Evolutionary conservation across 2,329 filamentous ascomycete species (phyloP), one percentile per base, ranked within the genome.

Genomic region (Anthostomella pinea): DNA sequence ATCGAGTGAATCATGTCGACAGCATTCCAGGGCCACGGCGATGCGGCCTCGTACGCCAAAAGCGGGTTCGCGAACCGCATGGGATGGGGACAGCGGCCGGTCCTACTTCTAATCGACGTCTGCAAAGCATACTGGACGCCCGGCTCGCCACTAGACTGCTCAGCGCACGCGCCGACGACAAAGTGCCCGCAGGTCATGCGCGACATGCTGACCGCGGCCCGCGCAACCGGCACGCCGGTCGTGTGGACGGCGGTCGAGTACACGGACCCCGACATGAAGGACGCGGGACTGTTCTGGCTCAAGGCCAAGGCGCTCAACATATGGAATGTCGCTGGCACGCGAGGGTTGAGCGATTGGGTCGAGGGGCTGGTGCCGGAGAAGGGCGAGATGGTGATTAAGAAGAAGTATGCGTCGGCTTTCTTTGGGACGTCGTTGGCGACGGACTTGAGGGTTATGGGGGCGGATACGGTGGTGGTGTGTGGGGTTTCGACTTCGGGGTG

Each of bases 401-500:
- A 72, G 57, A 64, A 63, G 40, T 67, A 67, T 46, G 57, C 67
- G 7, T 66, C 60, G 36, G 65, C 63, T 2, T 70, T 71, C 49
- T 68, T 72, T 40, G 67, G 64, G 10, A 72, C 69, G 16, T 59
- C 64, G 6, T 57, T 71, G 24, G 59, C 59, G 16, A 62, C 62
- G 1, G 57, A 66, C 24, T 55, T 70, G 21, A 57, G 59, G 14
- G 41, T 64, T 5, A 51, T 59, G 31, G 56, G 56, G 18, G 53
- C 66, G n/a, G 66, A 71, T 41, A 69, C 66, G 6, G 48, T 69
- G 15, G 65, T 72, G 6, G 53, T 72, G 11, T 69, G 67, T 42
- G 68, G 69, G 13, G 68, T 72, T 26, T 69, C 66, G 51, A 72
- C 67, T 10, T 65, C 61, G 39, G 68, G 68, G 1, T 70, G 68